These are phyloP conservation scores for Alternaria postmessia DNA, from an alignment of 2,329 filamentous ascomycete genomes.

Conservation along the genomic window DNA sequence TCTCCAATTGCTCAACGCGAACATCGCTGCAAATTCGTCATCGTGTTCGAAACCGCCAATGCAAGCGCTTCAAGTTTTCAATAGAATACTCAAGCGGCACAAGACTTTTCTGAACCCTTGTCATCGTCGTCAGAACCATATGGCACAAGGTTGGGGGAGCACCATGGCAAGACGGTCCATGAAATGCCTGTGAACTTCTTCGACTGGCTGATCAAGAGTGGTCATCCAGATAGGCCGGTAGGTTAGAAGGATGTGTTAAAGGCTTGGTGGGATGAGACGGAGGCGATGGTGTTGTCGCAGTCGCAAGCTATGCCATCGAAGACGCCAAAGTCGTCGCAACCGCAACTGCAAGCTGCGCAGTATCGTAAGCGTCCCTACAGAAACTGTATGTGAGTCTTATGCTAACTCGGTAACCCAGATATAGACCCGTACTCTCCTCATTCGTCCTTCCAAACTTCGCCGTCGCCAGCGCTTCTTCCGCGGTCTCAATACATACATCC, in stretches of 20 bases:
- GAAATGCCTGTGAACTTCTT: not conserved
- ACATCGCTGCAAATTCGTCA: too few species aligned
- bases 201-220: not conserved
- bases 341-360: not conserved
- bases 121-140: not conserved
- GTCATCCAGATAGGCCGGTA: not conserved
- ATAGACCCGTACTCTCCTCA: fast-evolving
- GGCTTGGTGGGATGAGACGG: not conserved
- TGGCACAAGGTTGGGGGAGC: not conserved
- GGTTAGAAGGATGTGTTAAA: not conserved
- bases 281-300: not conserved
- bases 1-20: not conserved
- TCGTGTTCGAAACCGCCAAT: too few species aligned
- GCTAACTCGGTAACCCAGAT: not conserved
- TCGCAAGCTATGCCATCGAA: too few species aligned
- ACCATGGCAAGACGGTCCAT: not conserved
- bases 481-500: not conserved
- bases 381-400: too few species aligned
- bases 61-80: too few species aligned
- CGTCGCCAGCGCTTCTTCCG: not conserved
- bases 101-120: too few species aligned
- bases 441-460: not conserved
- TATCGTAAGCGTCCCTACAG: too few species aligned
- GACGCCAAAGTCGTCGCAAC: too few species aligned
- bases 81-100: too few species aligned